These are phyloP conservation scores for Neurospora tetraspora DNA, from an alignment of 495 filamentous ascomycete species.

Conservation along the genomic window DNA sequence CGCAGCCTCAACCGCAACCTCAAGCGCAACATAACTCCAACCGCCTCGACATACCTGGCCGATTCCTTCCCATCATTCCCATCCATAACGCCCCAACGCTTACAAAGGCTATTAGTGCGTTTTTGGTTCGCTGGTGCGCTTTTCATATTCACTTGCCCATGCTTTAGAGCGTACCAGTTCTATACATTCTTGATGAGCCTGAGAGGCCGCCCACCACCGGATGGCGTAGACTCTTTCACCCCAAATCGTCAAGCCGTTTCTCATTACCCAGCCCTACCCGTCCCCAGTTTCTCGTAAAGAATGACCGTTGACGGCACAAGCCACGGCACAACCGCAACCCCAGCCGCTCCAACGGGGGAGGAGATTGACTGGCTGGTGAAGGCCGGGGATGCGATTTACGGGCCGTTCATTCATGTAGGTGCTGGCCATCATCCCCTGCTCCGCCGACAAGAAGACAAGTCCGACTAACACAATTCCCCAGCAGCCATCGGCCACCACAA, in stretches of 20 bases:
- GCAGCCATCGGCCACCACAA: too few species aligned
- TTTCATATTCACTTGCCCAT: too few species aligned
- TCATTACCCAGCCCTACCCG: not conserved
- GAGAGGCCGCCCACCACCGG: not conserved
- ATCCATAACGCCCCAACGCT: not conserved
- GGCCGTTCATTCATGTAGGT: not conserved
- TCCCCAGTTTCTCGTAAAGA: not conserved
- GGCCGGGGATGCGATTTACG: not conserved
- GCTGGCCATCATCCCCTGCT: not conserved
- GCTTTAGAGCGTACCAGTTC: too few species aligned
- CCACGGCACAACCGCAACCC: not conserved
- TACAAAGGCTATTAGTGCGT: too few species aligned
- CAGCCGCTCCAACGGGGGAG: not conserved
- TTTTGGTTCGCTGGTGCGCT: too few species aligned
- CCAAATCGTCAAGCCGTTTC: not conserved
- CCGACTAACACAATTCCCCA: not conserved
- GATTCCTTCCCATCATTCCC: not conserved
- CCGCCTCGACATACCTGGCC: not conserved
- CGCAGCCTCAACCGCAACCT: not conserved
- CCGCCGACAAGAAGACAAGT: not conserved
- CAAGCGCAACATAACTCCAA: too few species aligned
- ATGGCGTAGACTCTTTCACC: not conserved
- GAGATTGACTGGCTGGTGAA: not conserved
- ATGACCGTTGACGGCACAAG: not conserved
- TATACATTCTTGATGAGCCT: too few species aligned